Conservation (phyloP, 345 rosid genomes). For the Eucalyptus cladocalyx region DNA sequence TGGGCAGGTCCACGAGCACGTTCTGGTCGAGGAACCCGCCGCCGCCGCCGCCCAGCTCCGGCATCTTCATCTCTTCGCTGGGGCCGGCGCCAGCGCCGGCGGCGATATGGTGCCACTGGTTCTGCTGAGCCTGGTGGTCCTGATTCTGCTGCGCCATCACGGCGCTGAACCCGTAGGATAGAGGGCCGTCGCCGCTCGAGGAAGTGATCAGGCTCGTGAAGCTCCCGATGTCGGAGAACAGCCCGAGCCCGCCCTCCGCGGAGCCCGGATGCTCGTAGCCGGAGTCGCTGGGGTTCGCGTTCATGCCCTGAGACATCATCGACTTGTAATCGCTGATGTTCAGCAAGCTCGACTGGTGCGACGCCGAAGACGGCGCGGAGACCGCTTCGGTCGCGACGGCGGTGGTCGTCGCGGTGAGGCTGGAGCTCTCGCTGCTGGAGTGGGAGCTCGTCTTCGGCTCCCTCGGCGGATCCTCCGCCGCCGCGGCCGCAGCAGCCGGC, state of each 20-base stretch:
- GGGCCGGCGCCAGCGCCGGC: background rate
- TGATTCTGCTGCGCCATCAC: conserved; percentile 10
- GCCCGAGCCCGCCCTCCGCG: conserved; percentile 52
- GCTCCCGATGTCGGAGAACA: conserved; percentile 57
- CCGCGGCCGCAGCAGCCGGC: background rate
- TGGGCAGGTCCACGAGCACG: conserved; percentile 19
- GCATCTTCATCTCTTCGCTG: conserved; percentile 11
- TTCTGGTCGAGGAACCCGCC: conserved; percentile 43
- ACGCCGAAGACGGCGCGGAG: conserved; percentile 28
- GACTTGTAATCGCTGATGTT: background rate
- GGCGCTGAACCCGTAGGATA: conserved; percentile 33
- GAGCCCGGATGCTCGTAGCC: conserved; percentile 32
- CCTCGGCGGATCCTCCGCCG: background rate
- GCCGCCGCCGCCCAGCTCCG: conserved; percentile 9
- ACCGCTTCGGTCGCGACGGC: conserved; percentile 19
- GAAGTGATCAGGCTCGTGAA: conserved; percentile 37
- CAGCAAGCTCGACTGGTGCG: conserved; percentile 14
- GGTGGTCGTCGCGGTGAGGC: conserved; percentile 55
- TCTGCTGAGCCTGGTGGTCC: conserved; percentile 13
- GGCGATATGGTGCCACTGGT: background rate
- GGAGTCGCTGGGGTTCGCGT: background rate
- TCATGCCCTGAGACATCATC: background rate
- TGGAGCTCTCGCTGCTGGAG: conserved; percentile 81
- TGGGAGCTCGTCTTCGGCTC: conserved; percentile 29
- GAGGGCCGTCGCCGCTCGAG: conserved; percentile 21